Conservation (phyloP, 2,329 filamentous ascomycete species). For the Trichoderma lentiforme region DNA sequence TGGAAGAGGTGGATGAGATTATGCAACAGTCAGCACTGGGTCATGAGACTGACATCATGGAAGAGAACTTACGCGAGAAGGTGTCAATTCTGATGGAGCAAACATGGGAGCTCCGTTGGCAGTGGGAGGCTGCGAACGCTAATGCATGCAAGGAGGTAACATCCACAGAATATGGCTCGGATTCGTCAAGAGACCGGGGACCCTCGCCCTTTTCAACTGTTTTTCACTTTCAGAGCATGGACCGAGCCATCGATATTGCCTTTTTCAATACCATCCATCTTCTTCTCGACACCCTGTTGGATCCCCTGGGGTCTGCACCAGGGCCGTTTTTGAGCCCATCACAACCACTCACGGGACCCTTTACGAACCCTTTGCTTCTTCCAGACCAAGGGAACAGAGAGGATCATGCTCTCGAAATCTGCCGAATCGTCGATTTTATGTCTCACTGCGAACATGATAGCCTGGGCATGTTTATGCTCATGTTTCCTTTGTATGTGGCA, state of each 20-base stretch:
- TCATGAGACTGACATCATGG: background rate
- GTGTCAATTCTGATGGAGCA: background rate
- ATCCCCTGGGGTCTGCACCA: background rate
- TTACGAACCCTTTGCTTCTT: background rate
- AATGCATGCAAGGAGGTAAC: background rate
- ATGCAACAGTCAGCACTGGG: background rate
- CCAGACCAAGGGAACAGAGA: background rate
- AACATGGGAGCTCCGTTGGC: background rate
- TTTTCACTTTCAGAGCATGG: background rate
- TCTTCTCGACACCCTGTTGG: background rate
- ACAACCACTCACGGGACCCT: background rate
- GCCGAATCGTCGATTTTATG: background rate
- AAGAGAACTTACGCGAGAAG: background rate
- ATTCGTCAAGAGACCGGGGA: background rate
- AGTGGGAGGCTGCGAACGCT: background rate
- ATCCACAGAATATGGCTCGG: background rate
- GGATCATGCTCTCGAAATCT: background rate
- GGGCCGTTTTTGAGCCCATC: background rate
- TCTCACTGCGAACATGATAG: background rate
- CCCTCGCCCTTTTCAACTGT: background rate
- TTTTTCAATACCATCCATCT: background rate
- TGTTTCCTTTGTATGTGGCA: conserved; percentile 1
- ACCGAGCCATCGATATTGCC: background rate
- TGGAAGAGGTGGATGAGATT: background rate
- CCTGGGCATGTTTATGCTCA: background rate